These are phyloP conservation scores for Fusarium sp. DNA, from an alignment of 2,329 filamentous ascomycete species.

Conservation along the genomic window DNA sequence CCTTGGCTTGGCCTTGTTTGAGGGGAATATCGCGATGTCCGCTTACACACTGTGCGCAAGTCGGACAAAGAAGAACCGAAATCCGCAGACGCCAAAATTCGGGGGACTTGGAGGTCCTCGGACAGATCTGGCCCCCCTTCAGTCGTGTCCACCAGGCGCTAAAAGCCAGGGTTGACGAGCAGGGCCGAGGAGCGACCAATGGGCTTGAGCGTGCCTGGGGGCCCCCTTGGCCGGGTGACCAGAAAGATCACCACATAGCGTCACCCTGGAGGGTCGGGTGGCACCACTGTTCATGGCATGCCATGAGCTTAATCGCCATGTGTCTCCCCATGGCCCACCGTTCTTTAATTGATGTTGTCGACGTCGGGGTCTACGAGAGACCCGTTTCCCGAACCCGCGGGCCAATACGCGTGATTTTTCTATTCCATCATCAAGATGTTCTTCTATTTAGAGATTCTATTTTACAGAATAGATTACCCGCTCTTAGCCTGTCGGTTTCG, in stretches of 20 bases:
- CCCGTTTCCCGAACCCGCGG: constrained; percentile 5
- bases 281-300: constrained; percentile 5
- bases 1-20: not conserved
- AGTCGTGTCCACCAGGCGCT: not conserved
- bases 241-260: constrained; percentile 12
- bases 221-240: constrained; percentile 15
- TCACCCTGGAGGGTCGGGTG: not conserved
- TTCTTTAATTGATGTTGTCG: constrained; percentile 1
- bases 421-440: not conserved
- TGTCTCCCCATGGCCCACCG: constrained; percentile 4
- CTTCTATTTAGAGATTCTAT: not conserved
- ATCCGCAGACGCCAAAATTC: constrained; percentile 25
- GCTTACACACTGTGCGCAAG: not conserved
- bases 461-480: not conserved
- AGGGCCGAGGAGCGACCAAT: constrained; percentile 7
- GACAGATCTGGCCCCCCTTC: constrained; percentile 28
- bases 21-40: not conserved
- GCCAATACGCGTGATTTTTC: not conserved
- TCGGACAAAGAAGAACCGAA: constrained; percentile 31
- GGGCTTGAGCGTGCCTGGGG: not conserved
- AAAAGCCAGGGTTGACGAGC: not conserved
- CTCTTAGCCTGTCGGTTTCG: not conserved
- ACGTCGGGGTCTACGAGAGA: not conserved
- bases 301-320: constrained; percentile 8
- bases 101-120: constrained; percentile 37